phyloP scores from a whole-genome alignment of 2,329 filamentous ascomycete genomes.

The Aureobasidium sp. region DNA sequence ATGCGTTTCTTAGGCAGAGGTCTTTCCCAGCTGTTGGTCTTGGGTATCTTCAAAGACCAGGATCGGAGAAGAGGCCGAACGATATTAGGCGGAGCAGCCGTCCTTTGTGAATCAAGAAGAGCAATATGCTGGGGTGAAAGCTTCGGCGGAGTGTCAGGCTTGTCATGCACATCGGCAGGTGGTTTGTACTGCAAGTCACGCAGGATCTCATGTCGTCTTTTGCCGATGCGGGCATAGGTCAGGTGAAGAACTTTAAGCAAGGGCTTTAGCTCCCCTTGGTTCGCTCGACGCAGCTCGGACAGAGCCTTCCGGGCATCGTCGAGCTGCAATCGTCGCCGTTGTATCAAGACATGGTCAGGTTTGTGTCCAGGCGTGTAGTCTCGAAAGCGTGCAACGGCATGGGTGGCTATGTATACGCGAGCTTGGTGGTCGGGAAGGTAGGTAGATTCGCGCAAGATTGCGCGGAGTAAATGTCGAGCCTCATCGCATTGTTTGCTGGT shows the following conservation, averaged over 20 bases:
- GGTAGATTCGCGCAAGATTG: slow-evolving; percentile 51
- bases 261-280: slow-evolving; percentile 46
- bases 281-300: slow-evolving; percentile 44
- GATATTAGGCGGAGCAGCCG: slow-evolving; percentile 25
- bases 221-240: slow-evolving; percentile 52
- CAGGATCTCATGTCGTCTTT: slow-evolving; percentile 44
- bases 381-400: slow-evolving; percentile 45
- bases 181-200: slow-evolving; percentile 22
- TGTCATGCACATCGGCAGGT: background rate
- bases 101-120: slow-evolving; percentile 27
- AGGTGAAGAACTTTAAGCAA: slow-evolving; percentile 47
- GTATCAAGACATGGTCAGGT: slow-evolving; percentile 17
- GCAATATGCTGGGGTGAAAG: slow-evolving; percentile 29
- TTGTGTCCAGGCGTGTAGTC: slow-evolving; percentile 27
- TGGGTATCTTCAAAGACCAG: slow-evolving; percentile 20
- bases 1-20: slow-evolving; percentile 40
- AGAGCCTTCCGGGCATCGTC: slow-evolving; percentile 37
- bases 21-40: slow-evolving; percentile 39
- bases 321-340: slow-evolving; percentile 1
- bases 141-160: slow-evolving; percentile 23
- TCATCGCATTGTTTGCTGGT: slow-evolving; percentile 10
- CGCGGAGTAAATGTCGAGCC: slow-evolving; percentile 45
- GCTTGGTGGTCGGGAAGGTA: slow-evolving; percentile 55
- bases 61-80: slow-evolving; percentile 20
- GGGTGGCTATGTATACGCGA: slow-evolving; percentile 41